Percentiles rank a stretch among this genome's conserved stretches.
Conservation (phyloP, 306 rosid species). For the Vigna nakashimae region DNA sequence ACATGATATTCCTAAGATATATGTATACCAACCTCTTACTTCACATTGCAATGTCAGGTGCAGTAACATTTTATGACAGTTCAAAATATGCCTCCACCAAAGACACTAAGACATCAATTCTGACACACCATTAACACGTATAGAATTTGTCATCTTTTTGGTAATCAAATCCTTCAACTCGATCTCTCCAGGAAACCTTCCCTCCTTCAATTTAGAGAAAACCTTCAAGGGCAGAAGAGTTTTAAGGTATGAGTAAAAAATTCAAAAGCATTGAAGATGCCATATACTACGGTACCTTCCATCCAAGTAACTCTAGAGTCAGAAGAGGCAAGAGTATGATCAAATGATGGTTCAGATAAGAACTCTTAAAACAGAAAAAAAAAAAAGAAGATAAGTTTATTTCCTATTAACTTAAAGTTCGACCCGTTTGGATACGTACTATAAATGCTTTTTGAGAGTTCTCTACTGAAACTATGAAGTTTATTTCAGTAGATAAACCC, state of each 20-base stretch:
- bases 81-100: slow-evolving; percentile 24
- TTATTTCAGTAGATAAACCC: too few relatives aligned
- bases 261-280: slow-evolving; percentile 33
- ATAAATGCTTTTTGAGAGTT: too few relatives aligned
- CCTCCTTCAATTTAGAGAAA: slow-evolving; percentile 76
- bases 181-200: slow-evolving; percentile 81
- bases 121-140: slow-evolving; percentile 49
- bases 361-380: slow-evolving; percentile 1
- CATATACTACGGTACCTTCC: neutral
- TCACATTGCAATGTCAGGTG: slow-evolving; percentile 36
- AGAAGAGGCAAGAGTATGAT: neutral
- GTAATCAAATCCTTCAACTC: slow-evolving; percentile 69
- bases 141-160: slow-evolving; percentile 53
- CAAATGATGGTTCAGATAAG: slow-evolving; percentile 4
- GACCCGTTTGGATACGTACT: too few relatives aligned
- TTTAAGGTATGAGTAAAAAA: slow-evolving; percentile 38
- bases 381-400: neutral
- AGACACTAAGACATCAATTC: slow-evolving; percentile 43
- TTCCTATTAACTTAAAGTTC: neutral
- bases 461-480: too few relatives aligned
- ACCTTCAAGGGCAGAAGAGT: slow-evolving; percentile 57
- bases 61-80: slow-evolving; percentile 38
- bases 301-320: slow-evolving; percentile 20
- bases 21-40: slow-evolving; percentile 21
- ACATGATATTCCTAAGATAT: slow-evolving; percentile 30